These are phyloP conservation scores for Calocybe indica DNA, from an alignment of 768 basidiomycete species.

Conservation along the genomic window DNA sequence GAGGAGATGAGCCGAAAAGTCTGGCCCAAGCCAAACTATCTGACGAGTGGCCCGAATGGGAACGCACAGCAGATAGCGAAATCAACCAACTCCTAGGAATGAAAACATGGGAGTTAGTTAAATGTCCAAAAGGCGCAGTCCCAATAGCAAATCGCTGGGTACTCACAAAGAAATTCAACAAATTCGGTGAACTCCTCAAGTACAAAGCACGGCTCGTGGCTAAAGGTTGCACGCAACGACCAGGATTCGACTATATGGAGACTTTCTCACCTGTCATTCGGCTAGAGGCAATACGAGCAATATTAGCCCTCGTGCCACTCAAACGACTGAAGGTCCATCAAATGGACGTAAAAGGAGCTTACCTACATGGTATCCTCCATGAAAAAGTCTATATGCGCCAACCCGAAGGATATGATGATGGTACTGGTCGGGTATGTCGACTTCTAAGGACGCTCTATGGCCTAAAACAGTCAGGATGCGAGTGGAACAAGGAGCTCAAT, in stretches of 20 bases:
- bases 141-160: constrained; percentile 25
- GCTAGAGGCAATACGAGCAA: constrained; percentile 9
- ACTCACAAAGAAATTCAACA: constrained; percentile 16
- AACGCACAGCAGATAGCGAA: constrained; percentile 19
- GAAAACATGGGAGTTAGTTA: constrained; percentile 20
- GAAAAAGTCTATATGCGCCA: constrained; percentile 18
- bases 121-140: constrained; percentile 16
- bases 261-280: constrained; percentile 15
- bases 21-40: no score
- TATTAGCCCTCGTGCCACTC: constrained; percentile 18
- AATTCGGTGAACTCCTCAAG: constrained; percentile 12
- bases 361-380: constrained; percentile 14
- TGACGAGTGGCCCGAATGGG: constrained; percentile 10
- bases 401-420: constrained; percentile 20
- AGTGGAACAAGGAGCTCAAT: constrained; percentile 21
- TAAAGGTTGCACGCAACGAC: constrained; percentile 25
- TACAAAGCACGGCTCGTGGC: constrained; percentile 26
- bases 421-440: constrained; percentile 15
- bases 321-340: constrained; percentile 9
- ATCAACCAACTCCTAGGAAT: constrained; percentile 18
- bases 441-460: constrained; percentile 30
- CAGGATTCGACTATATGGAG: constrained; percentile 26
- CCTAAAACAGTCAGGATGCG: constrained; percentile 23
- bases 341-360: constrained; percentile 16
- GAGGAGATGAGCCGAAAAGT: no score